These are phyloP conservation scores for Jatropha curcas DNA, from an alignment of 345 rosid species.

Conservation along the genomic window DNA sequence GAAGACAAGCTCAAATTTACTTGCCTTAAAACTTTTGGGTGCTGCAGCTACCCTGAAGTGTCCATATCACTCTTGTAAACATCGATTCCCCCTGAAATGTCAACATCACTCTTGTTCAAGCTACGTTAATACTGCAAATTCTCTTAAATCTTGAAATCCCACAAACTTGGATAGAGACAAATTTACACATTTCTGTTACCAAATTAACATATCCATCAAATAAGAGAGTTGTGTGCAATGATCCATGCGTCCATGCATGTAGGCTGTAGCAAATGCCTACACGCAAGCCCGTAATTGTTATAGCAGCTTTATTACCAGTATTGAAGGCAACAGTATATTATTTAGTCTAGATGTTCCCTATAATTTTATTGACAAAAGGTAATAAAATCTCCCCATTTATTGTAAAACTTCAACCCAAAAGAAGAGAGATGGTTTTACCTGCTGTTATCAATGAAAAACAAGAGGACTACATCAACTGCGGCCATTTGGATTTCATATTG, in stretches of 20 bases:
- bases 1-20: neutral
- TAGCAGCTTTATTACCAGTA: neutral
- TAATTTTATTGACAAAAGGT: neutral
- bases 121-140: neutral
- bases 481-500: constrained; percentile 63
- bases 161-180: neutral
- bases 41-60: neutral
- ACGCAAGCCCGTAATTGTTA: neutral
- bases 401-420: neutral
- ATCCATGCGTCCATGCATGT: neutral
- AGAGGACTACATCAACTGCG: constrained; percentile 53
- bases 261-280: neutral
- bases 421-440: neutral
- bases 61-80: neutral
- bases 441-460: neutral
- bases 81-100: neutral
- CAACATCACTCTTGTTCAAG: neutral
- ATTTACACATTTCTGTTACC: neutral
- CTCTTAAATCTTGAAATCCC: neutral
- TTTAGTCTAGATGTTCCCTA: neutral
- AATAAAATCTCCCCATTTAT: neutral
- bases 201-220: neutral
- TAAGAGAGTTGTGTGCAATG: neutral
- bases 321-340: neutral
- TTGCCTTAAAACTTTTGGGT: neutral